Percentiles rank a stretch among this genome's conserved stretches.
These are phyloP conservation scores for Serendipita sp. DNA, from an alignment of 768 basidiomycete species.

Conservation along the genomic window DNA sequence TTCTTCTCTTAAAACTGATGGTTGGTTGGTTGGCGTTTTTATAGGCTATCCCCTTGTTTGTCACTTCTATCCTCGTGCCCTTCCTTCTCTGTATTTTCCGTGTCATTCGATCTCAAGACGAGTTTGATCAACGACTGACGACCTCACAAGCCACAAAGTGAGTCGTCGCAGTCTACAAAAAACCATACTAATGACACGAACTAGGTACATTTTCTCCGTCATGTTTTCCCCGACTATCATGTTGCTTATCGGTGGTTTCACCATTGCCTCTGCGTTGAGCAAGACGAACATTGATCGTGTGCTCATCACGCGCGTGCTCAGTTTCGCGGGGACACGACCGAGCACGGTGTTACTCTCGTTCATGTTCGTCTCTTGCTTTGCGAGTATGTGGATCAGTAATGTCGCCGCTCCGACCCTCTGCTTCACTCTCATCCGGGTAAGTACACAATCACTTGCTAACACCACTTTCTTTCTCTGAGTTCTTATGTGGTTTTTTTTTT, in stretches of 20 bases:
- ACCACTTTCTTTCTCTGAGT: conserved; percentile 10
- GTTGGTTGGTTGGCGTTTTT: neutral
- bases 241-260: conserved; percentile 95
- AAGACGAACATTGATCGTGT: conserved; percentile 92
- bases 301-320: conserved; percentile 77
- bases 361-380: conserved; percentile 94
- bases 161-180: neutral
- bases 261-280: conserved; percentile 87
- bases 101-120: conserved; percentile 51
- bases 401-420: conserved; percentile 96
- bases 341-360: conserved; percentile 78
- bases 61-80: conserved; percentile 86
- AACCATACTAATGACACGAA: conserved; percentile 8
- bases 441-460: conserved; percentile 14
- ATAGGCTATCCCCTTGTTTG: conserved; percentile 90
- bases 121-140: conserved; percentile 29
- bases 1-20: neutral
- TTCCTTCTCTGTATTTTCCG: conserved; percentile 71
- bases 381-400: conserved; percentile 99
- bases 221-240: conserved; percentile 99
- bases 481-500: neutral
- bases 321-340: conserved; percentile 77
- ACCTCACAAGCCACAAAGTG: conserved; percentile 69
- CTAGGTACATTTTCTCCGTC: conserved; percentile 74
- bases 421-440: conserved; percentile 84